Conservation (phyloP, 169 alveolate genomes). For the Plasmodium gaboni region DNA sequence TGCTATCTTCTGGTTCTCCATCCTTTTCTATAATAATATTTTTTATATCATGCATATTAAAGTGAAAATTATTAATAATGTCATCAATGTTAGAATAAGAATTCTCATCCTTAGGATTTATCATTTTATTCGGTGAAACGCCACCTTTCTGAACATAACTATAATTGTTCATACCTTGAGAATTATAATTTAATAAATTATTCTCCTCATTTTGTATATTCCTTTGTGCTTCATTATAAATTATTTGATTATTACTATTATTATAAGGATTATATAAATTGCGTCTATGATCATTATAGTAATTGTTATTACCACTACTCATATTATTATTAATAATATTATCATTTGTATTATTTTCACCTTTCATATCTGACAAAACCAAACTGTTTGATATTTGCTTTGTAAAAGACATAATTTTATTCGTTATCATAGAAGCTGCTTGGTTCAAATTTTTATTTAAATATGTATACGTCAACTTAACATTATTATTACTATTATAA, state of each 20-base stretch:
- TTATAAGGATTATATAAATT: too few species aligned
- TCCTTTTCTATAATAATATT: conserved; percentile 30
- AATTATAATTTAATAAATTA: neutral
- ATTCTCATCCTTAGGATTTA: conserved; percentile 1
- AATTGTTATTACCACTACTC: neutral
- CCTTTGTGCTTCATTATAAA: neutral
- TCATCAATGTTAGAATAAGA: neutral
- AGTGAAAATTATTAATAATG: conserved; percentile 13
- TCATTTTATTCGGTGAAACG: neutral
- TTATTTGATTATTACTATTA: too few species aligned
- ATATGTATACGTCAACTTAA: conserved; percentile 41
- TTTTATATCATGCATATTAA: conserved; percentile 47
- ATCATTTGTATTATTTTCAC: neutral
- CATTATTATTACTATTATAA: conserved; percentile 46
- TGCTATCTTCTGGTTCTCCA: conserved; percentile 30
- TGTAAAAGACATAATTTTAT: conserved; percentile 62
- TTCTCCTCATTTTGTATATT: neutral
- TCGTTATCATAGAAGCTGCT: conserved; percentile 68
- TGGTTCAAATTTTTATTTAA: conserved; percentile 53
- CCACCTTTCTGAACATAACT: neutral
- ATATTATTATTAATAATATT: neutral
- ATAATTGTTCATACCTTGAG: neutral
- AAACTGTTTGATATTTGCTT: conserved; percentile 67
- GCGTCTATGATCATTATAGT: too few species aligned
- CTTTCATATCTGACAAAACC: conserved; percentile 21